phyloP scores from a whole-genome alignment of 805 yeast genomes.

The Ogataea angusta region DNA sequence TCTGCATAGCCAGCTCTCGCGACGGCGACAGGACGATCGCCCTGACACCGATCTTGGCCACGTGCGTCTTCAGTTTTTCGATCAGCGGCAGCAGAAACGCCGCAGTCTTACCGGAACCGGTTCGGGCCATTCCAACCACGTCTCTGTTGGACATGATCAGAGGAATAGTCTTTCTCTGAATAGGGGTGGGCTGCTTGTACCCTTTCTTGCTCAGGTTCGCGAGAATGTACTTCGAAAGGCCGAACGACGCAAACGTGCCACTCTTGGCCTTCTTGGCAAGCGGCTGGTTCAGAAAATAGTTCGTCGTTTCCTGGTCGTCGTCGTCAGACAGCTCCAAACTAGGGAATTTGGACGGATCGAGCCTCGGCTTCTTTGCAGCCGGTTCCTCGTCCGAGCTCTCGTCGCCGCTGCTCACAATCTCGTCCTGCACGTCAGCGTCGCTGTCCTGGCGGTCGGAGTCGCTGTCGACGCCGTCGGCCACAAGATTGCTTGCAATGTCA shows the following conservation, averaged over 20 bases:
- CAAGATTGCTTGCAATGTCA: slow-evolving; percentile 64
- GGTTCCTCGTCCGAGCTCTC: slow-evolving; percentile 44
- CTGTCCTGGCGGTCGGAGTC: slow-evolving; percentile 24
- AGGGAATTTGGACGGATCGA: slow-evolving; percentile 31
- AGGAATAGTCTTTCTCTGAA: slow-evolving; percentile 94
- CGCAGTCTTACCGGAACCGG: slow-evolving; percentile 99
- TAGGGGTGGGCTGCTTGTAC: slow-evolving; percentile 93
- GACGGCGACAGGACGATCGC: slow-evolving; percentile 91
- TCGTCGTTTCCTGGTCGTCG: slow-evolving; percentile 40
- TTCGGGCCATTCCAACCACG: slow-evolving; percentile 99
- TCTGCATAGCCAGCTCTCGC: slow-evolving; percentile 94
- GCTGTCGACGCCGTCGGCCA: slow-evolving; percentile 35
- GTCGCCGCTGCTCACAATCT: slow-evolving; percentile 48
- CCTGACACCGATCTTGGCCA: slow-evolving; percentile 83
- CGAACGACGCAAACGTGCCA: slow-evolving; percentile 88
- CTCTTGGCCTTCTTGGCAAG: slow-evolving; percentile 56
- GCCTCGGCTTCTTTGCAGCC: slow-evolving; percentile 30
- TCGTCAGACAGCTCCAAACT: slow-evolving; percentile 44
- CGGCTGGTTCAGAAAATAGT: slow-evolving; percentile 38
- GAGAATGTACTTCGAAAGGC: slow-evolving; percentile 69
- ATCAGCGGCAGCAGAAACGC: slow-evolving; percentile 90
- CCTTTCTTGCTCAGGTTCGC: slow-evolving; percentile 79
- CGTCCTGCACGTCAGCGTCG: slow-evolving; percentile 45
- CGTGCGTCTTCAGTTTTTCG: slow-evolving; percentile 78
- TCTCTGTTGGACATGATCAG: slow-evolving; percentile 82